Evolutionary conservation across 2,329 filamentous ascomycete genomes (phyloP), one percentile per base, ranked within the genome.

Genomic region (Beauveria brongniartii): DNA sequence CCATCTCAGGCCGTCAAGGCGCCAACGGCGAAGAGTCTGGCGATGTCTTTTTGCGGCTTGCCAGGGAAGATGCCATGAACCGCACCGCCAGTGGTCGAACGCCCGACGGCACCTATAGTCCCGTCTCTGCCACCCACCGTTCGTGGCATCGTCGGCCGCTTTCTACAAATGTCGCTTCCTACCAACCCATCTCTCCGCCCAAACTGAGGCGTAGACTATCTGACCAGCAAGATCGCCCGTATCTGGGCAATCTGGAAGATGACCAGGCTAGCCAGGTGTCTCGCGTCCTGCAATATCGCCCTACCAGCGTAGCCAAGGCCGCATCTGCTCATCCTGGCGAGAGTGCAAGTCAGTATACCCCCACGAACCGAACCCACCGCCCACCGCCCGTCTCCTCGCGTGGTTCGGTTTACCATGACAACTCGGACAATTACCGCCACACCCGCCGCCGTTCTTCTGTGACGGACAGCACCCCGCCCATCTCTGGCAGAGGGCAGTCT

Each of bases 41-140:
- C 44, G 83, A 86, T 64, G 73, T 85, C 46, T 86, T 85, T 64
- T 77, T 86, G 63, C 80, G 76, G 59, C 85, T 86, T 62, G 82
- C 83, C 14, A 75, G 79, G 12, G 81, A 85, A 62, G 82, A 84
- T 63, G 65, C 77, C 16, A 67, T 70, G 18, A 75, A 73, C 53
- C 77, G 74, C 55, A 67, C 68, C 20, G 63, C 67, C 9, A 74
- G 76, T 48, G 72, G 73, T 7, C 72, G 71, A 47, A 66, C 69
- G 28, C 65, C 63, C 5, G 70, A 72, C 26, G 72, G 72, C 56
- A 67, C 65, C 44, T 73, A 74, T 54, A 78, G 72, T 64, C 70
- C 75, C 40, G 72, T 78, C 52, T 77, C 81, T 59, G 79, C 79
- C 61, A 72, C 79, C 24, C 71, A 74, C 43, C 77, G 80, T 64